Evolutionary conservation across 768 basidiomycete genomes (phyloP).

Genomic region (Rhizopogon salebrosus): DNA sequence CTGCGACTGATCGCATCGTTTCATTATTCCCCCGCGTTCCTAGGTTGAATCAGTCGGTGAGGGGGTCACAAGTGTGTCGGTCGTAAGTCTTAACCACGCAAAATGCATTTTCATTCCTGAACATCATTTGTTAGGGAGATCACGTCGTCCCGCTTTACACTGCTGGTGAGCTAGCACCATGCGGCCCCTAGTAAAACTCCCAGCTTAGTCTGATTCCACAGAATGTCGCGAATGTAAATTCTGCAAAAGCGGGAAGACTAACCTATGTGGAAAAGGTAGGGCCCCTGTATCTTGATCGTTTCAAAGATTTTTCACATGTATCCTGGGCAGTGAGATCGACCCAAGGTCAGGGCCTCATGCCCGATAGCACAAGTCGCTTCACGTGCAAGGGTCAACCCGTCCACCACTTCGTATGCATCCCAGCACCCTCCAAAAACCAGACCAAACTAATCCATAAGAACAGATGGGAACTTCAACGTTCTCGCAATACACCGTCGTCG

Average conservation of each 20-base stretch:
- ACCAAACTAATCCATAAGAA: background rate
- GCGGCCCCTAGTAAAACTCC: background rate
- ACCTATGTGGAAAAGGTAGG: constrained; percentile 90
- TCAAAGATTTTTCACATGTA: background rate
- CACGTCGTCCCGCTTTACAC: constrained; percentile 98
- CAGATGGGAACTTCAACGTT: constrained; percentile 99
- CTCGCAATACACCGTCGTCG: constrained; percentile 99
- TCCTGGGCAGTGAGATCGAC: constrained; percentile 70
- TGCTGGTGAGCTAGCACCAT: constrained; percentile 52
- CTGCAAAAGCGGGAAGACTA: constrained; percentile 97
- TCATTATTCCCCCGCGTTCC: background rate
- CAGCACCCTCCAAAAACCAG: background rate
- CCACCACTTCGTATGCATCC: constrained; percentile 76
- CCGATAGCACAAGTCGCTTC: constrained; percentile 86
- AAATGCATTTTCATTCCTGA: background rate
- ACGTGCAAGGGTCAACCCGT: constrained; percentile 81
- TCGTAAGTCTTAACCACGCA: constrained; percentile 29
- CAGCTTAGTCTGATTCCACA: constrained; percentile 21
- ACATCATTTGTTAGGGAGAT: constrained; percentile 54
- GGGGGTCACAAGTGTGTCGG: constrained; percentile 78
- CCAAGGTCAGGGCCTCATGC: constrained; percentile 94
- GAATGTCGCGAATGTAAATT: constrained; percentile 98
- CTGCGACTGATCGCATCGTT: background rate
- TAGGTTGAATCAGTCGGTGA: constrained; percentile 97
- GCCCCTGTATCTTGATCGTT: background rate